These are phyloP conservation scores for Venturia asperata DNA, from an alignment of 2,329 filamentous ascomycete species.

Conservation along the genomic window DNA sequence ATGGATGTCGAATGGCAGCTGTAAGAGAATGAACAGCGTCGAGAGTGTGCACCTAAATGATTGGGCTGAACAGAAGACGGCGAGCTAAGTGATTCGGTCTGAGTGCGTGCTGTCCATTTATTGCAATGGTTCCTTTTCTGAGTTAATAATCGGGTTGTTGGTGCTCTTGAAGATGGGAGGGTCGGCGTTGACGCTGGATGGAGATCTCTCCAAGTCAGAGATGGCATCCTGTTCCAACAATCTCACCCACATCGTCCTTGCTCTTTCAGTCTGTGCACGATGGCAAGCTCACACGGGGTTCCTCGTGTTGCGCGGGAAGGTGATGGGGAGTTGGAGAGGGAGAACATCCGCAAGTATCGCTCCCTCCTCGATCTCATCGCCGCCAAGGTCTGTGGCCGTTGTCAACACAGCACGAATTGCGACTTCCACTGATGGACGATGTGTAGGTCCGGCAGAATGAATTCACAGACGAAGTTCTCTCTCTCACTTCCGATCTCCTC, in stretches of 20 bases:
- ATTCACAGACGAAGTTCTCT: constrained; percentile 46
- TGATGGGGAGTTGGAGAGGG: constrained; percentile 61
- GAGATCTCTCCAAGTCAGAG: not conserved
- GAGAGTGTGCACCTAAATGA: not conserved
- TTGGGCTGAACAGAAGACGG: constrained; percentile 11
- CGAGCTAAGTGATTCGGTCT: constrained; percentile 3
- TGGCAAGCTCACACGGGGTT: constrained; percentile 60
- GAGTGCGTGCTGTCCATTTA: not conserved
- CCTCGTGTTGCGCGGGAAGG: constrained; percentile 54
- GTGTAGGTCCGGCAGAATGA: constrained; percentile 17
- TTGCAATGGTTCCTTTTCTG: constrained; percentile 9
- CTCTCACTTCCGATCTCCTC: constrained; percentile 65
- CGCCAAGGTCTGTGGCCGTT: constrained; percentile 46
- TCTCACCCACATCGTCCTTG: constrained; percentile 8
- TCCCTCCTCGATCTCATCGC: constrained; percentile 62
- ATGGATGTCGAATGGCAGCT: constrained; percentile 3
- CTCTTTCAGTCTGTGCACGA: not conserved
- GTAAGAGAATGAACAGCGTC: constrained; percentile 11
- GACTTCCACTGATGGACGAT: not conserved
- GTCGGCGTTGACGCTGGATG: not conserved
- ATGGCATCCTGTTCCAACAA: not conserved
- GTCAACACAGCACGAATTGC: constrained; percentile 5
- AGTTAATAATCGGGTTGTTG: constrained; percentile 3
- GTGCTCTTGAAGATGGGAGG: constrained; percentile 4
- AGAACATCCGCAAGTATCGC: constrained; percentile 68